Evolutionary conservation across 164 flowering plant species (phyloP).

Genomic region (Dillenia turbinata): DNA sequence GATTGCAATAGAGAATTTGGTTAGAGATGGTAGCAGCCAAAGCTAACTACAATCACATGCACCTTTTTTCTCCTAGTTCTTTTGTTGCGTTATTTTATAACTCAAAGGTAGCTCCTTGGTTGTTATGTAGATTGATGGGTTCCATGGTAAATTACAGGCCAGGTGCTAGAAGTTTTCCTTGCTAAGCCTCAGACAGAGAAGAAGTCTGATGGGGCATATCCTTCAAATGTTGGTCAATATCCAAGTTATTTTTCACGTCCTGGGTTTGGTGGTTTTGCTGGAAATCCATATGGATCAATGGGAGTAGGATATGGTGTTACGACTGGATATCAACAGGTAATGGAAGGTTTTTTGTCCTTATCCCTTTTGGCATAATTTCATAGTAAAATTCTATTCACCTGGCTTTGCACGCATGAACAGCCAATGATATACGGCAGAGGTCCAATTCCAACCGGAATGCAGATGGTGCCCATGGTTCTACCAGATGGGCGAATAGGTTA

Average conservation of each 20-base stretch:
- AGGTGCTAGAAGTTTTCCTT: constrained; percentile 74
- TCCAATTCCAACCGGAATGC: constrained; percentile 93
- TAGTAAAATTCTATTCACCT: neutral
- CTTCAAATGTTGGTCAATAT: constrained; percentile 34
- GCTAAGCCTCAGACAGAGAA: constrained; percentile 92
- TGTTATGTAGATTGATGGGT: no score
- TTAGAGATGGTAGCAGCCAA: no score
- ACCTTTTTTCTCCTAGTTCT: no score
- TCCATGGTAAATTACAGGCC: constrained; percentile 46
- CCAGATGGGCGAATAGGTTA: constrained; percentile 99
- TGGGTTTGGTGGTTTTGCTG: constrained; percentile 59
- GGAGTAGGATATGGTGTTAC: constrained; percentile 59
- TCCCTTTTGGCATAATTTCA: neutral
- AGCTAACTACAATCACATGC: no score
- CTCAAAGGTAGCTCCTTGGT: no score
- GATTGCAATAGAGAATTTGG: no score
- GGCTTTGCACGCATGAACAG: constrained; percentile 33
- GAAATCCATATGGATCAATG: constrained; percentile 62
- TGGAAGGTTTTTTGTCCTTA: neutral
- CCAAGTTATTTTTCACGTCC: constrained; percentile 46
- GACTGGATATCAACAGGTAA: constrained; percentile 72
- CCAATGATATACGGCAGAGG: constrained; percentile 97
- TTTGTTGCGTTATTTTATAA: no score
- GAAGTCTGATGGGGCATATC: constrained; percentile 49
- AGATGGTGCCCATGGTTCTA: constrained; percentile 97